These are phyloP conservation scores for Scleromitrula shiraiana DNA, from an alignment of 2,329 filamentous ascomycete species.

Conservation along the genomic window DNA sequence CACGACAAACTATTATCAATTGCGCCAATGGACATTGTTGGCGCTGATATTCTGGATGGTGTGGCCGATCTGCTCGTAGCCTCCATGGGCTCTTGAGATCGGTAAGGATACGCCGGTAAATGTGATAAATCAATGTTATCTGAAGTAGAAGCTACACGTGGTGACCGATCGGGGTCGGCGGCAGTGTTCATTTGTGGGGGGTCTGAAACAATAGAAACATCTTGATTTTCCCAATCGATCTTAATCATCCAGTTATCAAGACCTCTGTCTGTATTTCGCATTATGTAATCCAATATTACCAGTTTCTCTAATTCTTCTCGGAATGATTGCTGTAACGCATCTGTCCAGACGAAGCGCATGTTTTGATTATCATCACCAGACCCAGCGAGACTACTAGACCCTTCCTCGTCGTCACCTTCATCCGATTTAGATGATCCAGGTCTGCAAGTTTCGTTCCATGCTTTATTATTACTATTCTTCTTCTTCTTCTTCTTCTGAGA, in stretches of 20 bases:
- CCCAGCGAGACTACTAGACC: conserved; percentile 32
- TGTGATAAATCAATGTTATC: conserved; percentile 16
- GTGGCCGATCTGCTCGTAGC: conserved; percentile 46
- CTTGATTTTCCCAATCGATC: conserved; percentile 76
- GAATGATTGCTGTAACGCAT: conserved; percentile 80
- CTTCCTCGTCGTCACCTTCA: conserved; percentile 51
- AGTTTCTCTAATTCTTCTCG: conserved; percentile 93
- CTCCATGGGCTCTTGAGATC: conserved; percentile 76
- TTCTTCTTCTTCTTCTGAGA: conserved; percentile 60
- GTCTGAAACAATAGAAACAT: conserved; percentile 80
- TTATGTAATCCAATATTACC: conserved; percentile 96
- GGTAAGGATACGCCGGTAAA: conserved; percentile 56
- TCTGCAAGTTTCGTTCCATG: conserved; percentile 78
- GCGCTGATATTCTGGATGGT: conserved; percentile 21
- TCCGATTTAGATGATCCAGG: conserved; percentile 48
- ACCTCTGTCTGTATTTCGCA: conserved; percentile 95
- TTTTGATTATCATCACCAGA: conserved; percentile 17
- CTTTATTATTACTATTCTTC: no score
- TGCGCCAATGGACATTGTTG: conserved; percentile 68
- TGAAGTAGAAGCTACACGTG: conserved; percentile 37
- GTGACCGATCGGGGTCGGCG: conserved; percentile 43
- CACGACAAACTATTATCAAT: conserved; percentile 98
- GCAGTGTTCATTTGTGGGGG: conserved; percentile 62
- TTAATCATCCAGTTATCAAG: conserved; percentile 99
- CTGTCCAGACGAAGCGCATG: conserved; percentile 71